phyloP scores from a whole-genome alignment of 2,329 filamentous ascomycete species.

The Bipolaris oryzae region DNA sequence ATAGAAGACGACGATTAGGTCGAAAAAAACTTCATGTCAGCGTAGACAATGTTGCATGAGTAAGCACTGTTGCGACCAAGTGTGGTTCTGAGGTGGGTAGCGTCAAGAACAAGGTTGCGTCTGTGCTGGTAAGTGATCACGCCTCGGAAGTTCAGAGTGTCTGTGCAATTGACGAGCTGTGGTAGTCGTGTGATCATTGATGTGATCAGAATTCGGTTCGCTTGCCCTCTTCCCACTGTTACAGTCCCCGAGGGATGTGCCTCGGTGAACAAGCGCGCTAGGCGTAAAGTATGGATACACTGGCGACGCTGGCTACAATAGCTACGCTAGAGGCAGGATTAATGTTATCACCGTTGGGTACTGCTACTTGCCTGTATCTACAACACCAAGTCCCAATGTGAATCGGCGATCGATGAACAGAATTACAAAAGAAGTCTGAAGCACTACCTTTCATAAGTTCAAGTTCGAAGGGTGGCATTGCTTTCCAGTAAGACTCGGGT shows the following conservation, averaged over 20 bases:
- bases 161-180: slow-evolving; percentile 30
- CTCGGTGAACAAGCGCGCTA: not conserved
- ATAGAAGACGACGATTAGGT: slow-evolving; percentile 52
- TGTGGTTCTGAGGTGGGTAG: slow-evolving; percentile 51
- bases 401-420: not conserved
- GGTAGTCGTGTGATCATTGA: slow-evolving; percentile 3
- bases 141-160: not conserved
- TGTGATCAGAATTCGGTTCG: slow-evolving; percentile 2
- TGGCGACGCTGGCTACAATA: not conserved
- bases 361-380: not conserved
- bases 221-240: slow-evolving; percentile 6
- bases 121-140: slow-evolving; percentile 22
- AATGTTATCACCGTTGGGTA: not conserved
- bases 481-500: not conserved
- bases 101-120: slow-evolving; percentile 41
- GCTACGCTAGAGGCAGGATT: not conserved
- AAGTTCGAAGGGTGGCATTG: not conserved
- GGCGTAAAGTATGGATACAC: not conserved
- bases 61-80: slow-evolving; percentile 31
- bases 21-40: slow-evolving; percentile 47
- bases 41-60: slow-evolving; percentile 42
- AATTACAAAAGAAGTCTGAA: not conserved
- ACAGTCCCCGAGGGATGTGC: not conserved
- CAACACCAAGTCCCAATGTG: not conserved
- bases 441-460: slow-evolving; percentile 1